Conservation (phyloP, 2,329 filamentous ascomycete species). For the Microsporum ferrugineum region DNA sequence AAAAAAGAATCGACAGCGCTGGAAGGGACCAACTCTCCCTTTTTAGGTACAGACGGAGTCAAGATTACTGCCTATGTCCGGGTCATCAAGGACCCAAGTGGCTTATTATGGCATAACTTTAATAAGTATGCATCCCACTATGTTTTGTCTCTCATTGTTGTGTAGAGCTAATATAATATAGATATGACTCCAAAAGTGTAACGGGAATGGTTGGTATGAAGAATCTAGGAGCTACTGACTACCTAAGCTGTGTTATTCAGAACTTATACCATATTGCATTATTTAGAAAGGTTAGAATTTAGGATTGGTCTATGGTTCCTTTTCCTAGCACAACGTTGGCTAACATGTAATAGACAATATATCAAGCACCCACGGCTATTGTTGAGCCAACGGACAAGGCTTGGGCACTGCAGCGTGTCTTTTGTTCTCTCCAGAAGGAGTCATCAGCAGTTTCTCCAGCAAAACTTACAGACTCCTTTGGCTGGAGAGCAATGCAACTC, state of each 20-base stretch:
- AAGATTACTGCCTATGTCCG: constrained; percentile 39
- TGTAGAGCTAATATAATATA: constrained; percentile 37
- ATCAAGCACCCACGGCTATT: constrained; percentile 84
- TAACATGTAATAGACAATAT: constrained; percentile 57
- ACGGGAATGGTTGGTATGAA: constrained; percentile 93
- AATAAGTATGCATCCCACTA: constrained; percentile 26
- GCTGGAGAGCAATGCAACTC: constrained; percentile 94
- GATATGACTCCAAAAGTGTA: constrained; percentile 97
- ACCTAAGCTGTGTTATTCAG: constrained; percentile 72
- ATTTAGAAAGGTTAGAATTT: constrained; percentile 64
- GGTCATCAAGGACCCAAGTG: constrained; percentile 39
- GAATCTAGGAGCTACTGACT: constrained; percentile 90
- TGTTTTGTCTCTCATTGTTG: neutral
- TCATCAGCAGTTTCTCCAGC: constrained; percentile 73
- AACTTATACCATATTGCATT: constrained; percentile 79
- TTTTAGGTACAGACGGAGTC: constrained; percentile 38
- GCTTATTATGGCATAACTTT: constrained; percentile 39
- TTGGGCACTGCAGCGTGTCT: constrained; percentile 83
- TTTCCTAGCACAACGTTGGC: neutral
- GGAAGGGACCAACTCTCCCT: constrained; percentile 53
- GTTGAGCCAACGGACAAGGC: constrained; percentile 73
- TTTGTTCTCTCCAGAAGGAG: constrained; percentile 87
- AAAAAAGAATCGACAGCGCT: constrained; percentile 66
- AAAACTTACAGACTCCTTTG: constrained; percentile 91
- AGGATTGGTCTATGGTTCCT: neutral